phyloP scores from a whole-genome alignment of 306 rosid species.

The Phaseolus lunatus region DNA sequence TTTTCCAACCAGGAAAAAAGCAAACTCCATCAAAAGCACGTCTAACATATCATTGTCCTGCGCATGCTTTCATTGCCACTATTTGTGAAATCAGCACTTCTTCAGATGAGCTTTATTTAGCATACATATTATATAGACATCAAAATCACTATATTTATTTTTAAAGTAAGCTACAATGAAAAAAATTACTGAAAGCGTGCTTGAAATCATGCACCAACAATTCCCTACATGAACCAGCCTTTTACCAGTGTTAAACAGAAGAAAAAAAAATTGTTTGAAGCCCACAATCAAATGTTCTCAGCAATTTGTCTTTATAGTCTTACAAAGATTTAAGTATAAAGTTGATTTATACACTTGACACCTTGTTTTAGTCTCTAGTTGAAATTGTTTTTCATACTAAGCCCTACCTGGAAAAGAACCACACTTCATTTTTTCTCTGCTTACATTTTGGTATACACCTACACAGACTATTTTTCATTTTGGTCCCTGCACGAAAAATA shows the following conservation, averaged over 20 bases:
- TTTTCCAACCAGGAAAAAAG: constrained; percentile 26
- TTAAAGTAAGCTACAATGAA: not conserved
- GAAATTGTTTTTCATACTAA: too few species aligned
- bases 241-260: not conserved
- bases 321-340: not conserved
- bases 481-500: not conserved
- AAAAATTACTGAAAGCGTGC: constrained; percentile 1
- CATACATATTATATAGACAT: constrained; percentile 3
- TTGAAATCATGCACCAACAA: not conserved
- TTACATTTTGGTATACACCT: not conserved
- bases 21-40: constrained; percentile 6
- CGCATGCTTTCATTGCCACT: constrained; percentile 12
- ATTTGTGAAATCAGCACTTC: not conserved
- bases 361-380: too few species aligned
- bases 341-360: not conserved
- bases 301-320: not conserved
- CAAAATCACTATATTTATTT: not conserved
- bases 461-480: not conserved
- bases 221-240: not conserved
- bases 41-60: not conserved
- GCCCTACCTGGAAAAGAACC: not conserved
- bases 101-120: not conserved
- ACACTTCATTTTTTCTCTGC: not conserved
- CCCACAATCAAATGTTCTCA: not conserved
- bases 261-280: constrained; percentile 5